A percentile compares a stretch with the other conserved stretches of the same genome.
These are phyloP conservation scores for Beta vulgaris DNA, from an alignment of 148 eudicot genomes.

Conservation along the genomic window DNA sequence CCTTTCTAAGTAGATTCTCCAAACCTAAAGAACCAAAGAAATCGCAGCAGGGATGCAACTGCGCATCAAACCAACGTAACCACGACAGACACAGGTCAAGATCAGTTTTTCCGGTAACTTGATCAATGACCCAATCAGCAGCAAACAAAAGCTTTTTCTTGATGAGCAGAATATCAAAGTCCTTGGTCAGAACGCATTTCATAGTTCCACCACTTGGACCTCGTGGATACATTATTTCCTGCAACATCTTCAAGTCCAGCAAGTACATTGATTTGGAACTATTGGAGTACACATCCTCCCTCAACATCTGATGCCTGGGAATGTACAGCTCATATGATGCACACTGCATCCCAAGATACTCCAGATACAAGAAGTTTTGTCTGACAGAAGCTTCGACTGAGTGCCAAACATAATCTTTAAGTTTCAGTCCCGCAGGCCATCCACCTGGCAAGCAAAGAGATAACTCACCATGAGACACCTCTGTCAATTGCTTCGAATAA, in stretches of 20 bases:
- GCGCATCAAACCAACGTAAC: constrained; percentile 74
- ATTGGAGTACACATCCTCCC: constrained; percentile 22
- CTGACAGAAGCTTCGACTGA: constrained; percentile 63
- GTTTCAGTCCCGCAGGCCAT: constrained; percentile 69
- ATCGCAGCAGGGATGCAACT: constrained; percentile 44
- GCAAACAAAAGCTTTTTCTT: constrained; percentile 57
- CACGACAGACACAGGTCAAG: constrained; percentile 52
- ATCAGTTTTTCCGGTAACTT: constrained; percentile 59
- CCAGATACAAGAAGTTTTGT: constrained; percentile 68
- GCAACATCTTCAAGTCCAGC: constrained; percentile 48
- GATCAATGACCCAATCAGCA: constrained; percentile 85
- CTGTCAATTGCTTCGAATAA: constrained; percentile 10
- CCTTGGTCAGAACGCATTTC: constrained; percentile 21
- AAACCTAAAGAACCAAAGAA: constrained; percentile 52
- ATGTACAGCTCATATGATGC: constrained; percentile 35
- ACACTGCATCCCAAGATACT: constrained; percentile 53
- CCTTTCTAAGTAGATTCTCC: constrained; percentile 45
- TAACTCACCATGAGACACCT: constrained; percentile 16
- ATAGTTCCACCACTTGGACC: constrained; percentile 22
- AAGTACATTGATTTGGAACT: constrained; percentile 36
- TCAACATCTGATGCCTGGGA: constrained; percentile 25
- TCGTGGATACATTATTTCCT: constrained; percentile 43
- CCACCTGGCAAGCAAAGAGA: constrained; percentile 78
- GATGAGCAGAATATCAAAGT: constrained; percentile 31
- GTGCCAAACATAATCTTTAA: constrained; percentile 56